Conservation (phyloP, 2,329 filamentous ascomycete genomes). For the Lizonia empirigonia region DNA sequence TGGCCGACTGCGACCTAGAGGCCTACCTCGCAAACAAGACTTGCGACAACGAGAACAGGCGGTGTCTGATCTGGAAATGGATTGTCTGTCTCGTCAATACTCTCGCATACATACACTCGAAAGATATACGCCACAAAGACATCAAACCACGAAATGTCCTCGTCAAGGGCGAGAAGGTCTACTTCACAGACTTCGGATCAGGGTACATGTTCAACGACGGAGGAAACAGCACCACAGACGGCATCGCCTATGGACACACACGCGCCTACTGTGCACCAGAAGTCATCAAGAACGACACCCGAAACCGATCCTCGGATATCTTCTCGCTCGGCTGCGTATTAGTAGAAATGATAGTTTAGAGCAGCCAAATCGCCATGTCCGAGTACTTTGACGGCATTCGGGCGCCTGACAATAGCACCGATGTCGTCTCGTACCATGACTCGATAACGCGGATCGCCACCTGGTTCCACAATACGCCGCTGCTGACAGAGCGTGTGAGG, state of each 20-base stretch:
- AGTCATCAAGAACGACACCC: constrained; percentile 12
- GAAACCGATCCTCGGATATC: constrained; percentile 29
- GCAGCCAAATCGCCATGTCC: background rate
- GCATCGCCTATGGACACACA: constrained; percentile 14
- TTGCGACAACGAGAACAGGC: background rate
- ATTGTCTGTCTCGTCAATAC: constrained; percentile 15
- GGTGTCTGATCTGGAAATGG: background rate
- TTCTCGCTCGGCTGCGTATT: constrained; percentile 32
- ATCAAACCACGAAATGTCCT: constrained; percentile 27
- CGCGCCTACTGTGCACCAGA: constrained; percentile 30
- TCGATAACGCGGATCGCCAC: background rate
- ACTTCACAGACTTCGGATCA: constrained; percentile 30
- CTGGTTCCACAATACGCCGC: background rate
- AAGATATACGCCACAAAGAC: constrained; percentile 25
- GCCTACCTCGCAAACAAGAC: background rate
- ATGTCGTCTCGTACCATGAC: background rate
- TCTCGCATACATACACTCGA: constrained; percentile 19
- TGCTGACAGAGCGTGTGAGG: background rate
- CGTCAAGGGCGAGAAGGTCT: constrained; percentile 18
- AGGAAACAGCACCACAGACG: constrained; percentile 22
- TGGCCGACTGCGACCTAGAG: constrained; percentile 1
- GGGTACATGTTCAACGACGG: constrained; percentile 18
- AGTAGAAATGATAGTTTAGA: constrained; percentile 19
- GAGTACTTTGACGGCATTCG: background rate
- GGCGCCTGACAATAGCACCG: background rate